A percentile compares a stretch with the other conserved stretches of the same genome.
phyloP scores from a whole-genome alignment of 2,329 filamentous ascomycete genomes.

The Chaetomium sp. region DNA sequence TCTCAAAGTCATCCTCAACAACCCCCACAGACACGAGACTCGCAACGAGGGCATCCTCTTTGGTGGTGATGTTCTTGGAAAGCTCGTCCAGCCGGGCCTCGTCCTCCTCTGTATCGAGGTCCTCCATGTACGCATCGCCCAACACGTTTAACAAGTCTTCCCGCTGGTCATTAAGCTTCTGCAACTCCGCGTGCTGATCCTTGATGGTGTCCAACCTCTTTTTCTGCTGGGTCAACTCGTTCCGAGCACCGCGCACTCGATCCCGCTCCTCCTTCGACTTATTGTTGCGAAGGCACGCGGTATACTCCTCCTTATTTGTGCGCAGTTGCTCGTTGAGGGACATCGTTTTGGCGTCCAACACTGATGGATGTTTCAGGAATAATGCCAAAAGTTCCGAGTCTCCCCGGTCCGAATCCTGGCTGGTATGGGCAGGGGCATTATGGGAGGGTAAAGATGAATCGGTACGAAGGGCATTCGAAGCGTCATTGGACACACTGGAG shows the following conservation, averaged over 20 bases:
- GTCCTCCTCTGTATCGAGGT: conserved; percentile 45
- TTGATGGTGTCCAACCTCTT: conserved; percentile 37
- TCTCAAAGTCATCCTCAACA: conserved; percentile 34
- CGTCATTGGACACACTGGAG: neutral
- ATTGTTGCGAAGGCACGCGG: conserved; percentile 40
- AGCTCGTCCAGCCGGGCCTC: conserved; percentile 45
- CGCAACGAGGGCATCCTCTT: conserved; percentile 37
- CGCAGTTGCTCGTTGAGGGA: conserved; percentile 37
- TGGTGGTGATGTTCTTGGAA: conserved; percentile 37
- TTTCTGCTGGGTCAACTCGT: conserved; percentile 40
- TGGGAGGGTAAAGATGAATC: neutral
- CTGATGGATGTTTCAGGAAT: conserved; percentile 31
- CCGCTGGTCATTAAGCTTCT: conserved; percentile 36
- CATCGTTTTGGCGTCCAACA: conserved; percentile 31
- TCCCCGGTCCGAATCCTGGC: conserved; percentile 25
- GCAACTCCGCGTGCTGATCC: conserved; percentile 37
- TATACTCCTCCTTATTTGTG: conserved; percentile 44
- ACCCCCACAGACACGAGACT: conserved; percentile 41
- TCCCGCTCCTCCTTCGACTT: conserved; percentile 40
- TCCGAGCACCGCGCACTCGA: conserved; percentile 45
- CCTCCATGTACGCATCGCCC: conserved; percentile 44
- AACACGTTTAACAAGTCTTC: conserved; percentile 43
- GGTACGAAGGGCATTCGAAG: neutral
- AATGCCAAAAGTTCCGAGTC: conserved; percentile 30
- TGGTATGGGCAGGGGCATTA: conserved; percentile 5